Evolutionary conservation across 495 filamentous ascomycete genomes (phyloP).

Genomic region (Penicillium egyptiacum): DNA sequence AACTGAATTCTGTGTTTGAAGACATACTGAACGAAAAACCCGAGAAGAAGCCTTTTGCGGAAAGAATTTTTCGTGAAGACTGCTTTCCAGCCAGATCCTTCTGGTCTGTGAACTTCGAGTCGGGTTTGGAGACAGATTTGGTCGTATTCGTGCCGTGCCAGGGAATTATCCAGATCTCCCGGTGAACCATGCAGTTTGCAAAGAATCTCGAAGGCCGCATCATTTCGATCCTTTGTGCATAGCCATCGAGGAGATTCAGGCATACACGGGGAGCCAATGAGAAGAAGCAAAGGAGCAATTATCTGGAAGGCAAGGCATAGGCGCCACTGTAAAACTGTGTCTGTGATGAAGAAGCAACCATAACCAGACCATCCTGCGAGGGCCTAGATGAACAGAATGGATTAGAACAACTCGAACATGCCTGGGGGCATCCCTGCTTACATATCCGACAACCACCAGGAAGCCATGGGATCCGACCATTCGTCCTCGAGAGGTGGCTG

Average conservation of each 20-base stretch:
- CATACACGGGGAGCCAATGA: not conserved
- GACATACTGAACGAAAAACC: not conserved
- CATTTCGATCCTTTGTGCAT: not conserved
- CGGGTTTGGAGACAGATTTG: no score
- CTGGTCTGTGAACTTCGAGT: no score
- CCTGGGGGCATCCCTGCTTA: no score
- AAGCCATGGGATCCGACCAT: not conserved
- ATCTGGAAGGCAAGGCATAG: not conserved
- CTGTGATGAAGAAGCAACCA: not conserved
- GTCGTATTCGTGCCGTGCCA: not conserved
- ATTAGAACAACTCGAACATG: no score
- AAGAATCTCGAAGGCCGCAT: not conserved
- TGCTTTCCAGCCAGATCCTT: not conserved
- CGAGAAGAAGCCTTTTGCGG: not conserved
- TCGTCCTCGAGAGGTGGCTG: not conserved
- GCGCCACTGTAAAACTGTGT: not conserved
- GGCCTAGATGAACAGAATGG: no score
- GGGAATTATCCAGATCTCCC: no score
- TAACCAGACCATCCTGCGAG: not conserved
- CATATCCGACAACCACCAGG: not conserved
- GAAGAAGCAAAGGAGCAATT: not conserved
- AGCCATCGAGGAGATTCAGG: constrained; percentile 2
- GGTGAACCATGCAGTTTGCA: no score
- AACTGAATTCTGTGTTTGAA: no score
- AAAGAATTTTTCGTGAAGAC: constrained; percentile 2